Conservation (phyloP, 441 rosid genomes). For the Cnidoscolus chayamansa region DNA sequence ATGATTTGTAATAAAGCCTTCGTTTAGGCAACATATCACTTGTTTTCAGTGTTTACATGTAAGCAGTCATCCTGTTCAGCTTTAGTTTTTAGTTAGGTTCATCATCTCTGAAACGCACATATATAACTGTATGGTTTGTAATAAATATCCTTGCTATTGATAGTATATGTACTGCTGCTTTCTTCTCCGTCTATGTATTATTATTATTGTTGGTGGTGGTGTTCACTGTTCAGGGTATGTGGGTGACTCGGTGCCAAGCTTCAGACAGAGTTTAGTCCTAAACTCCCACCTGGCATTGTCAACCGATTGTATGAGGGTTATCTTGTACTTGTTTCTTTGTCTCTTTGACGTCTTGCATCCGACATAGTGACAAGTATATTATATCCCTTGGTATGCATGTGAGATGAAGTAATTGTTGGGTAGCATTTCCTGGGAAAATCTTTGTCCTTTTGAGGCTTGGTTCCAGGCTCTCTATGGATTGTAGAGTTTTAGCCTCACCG, state of each 20-base stretch:
- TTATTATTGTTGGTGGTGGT: neutral
- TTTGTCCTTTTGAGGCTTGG: neutral
- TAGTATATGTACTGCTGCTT: neutral
- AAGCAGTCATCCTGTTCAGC: neutral
- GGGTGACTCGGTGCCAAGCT: conserved; percentile 3
- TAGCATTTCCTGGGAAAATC: no score
- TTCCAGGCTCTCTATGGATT: neutral
- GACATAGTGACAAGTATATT: neutral
- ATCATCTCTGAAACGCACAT: no score
- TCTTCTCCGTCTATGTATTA: neutral
- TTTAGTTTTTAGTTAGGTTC: neutral
- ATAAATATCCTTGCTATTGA: neutral
- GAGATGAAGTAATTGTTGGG: no score
- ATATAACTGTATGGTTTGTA: neutral
- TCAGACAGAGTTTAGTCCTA: neutral
- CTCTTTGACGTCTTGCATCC: no score
- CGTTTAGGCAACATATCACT: neutral
- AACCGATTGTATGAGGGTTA: neutral
- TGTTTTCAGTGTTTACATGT: neutral
- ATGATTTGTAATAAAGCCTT: conserved; percentile 15
- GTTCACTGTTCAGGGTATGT: neutral
- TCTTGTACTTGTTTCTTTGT: neutral
- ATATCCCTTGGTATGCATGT: no score
- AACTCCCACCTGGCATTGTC: neutral
- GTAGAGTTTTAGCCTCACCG: no score